phyloP scores from a whole-genome alignment of 2,329 filamentous ascomycete genomes.

The Xylariaceae sp. region DNA sequence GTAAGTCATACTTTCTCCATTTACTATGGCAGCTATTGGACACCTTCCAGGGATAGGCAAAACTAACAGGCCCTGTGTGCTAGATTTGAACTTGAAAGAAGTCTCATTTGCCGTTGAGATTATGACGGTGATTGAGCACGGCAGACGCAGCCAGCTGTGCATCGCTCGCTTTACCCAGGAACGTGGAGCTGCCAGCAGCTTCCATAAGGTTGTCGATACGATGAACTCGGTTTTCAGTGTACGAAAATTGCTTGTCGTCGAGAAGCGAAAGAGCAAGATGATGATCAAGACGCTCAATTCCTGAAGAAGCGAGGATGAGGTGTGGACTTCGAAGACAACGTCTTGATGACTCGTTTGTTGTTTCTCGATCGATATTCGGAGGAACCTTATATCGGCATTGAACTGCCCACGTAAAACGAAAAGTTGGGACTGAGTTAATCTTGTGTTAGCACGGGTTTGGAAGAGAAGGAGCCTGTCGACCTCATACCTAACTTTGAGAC shows the following conservation, averaged over 20 bases:
- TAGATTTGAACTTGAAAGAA: constrained; percentile 75
- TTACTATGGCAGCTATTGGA: background rate
- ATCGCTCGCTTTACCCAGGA: constrained; percentile 85
- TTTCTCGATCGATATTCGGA: background rate
- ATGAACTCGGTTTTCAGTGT: constrained; percentile 62
- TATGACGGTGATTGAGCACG: constrained; percentile 84
- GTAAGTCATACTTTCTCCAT: constrained; percentile 48
- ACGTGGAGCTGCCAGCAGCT: constrained; percentile 84
- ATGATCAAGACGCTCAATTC: constrained; percentile 64
- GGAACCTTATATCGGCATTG: background rate
- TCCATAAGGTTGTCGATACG: constrained; percentile 75
- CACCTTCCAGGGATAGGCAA: background rate
- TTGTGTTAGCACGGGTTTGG: background rate
- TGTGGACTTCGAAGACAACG: background rate
- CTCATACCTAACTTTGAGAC: background rate
- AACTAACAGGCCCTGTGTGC: constrained; percentile 10
- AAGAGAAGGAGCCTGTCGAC: background rate
- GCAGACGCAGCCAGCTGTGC: constrained; percentile 67
- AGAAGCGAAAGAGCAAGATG: constrained; percentile 61
- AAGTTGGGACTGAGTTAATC: background rate
- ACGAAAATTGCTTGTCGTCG: constrained; percentile 62
- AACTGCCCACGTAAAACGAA: background rate
- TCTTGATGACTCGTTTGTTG: background rate
- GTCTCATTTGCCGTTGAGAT: constrained; percentile 85
- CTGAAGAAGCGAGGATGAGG: constrained; percentile 26